A percentile compares a stretch with the other conserved stretches of the same genome.
phyloP scores from a whole-genome alignment of 202 grass and related monocot genomes.

The Thinopyrum obtusiflorum region DNA sequence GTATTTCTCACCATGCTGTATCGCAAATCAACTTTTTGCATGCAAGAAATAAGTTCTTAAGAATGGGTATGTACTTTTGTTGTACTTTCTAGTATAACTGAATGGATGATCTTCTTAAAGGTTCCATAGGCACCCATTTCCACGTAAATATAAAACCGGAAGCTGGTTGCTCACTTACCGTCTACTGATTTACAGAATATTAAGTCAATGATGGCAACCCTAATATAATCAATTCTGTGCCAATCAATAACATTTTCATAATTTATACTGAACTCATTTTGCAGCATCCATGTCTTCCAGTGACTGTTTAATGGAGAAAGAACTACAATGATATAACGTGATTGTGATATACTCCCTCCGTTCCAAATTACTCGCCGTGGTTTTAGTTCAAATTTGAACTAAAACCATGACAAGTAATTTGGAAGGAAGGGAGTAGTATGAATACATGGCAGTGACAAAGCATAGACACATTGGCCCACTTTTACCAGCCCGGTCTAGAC shows the following conservation, averaged over 20 bases:
- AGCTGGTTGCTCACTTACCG: not conserved
- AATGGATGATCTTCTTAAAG: not conserved
- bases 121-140: not conserved
- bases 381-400: too few relatives aligned
- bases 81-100: not conserved
- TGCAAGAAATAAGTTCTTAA: not conserved
- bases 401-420: too few relatives aligned
- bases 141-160: not conserved
- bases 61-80: not conserved
- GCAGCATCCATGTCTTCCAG: not conserved
- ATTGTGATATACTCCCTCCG: not conserved
- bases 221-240: not conserved
- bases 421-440: not conserved
- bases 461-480: not conserved
- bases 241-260: not conserved
- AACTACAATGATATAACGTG: slow-evolving; percentile 5
- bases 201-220: not conserved
- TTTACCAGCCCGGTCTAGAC: not conserved
- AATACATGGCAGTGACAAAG: not conserved
- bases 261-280: not conserved
- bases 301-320: not conserved
- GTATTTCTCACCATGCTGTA: not conserved
- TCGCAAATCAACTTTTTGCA: not conserved
- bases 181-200: not conserved
- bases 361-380: too few relatives aligned